Percentiles rank a stretch among this genome's conserved stretches.
These are phyloP conservation scores for Alternaria triticimaculans DNA, from an alignment of 2,329 filamentous ascomycete genomes.

Conservation along the genomic window DNA sequence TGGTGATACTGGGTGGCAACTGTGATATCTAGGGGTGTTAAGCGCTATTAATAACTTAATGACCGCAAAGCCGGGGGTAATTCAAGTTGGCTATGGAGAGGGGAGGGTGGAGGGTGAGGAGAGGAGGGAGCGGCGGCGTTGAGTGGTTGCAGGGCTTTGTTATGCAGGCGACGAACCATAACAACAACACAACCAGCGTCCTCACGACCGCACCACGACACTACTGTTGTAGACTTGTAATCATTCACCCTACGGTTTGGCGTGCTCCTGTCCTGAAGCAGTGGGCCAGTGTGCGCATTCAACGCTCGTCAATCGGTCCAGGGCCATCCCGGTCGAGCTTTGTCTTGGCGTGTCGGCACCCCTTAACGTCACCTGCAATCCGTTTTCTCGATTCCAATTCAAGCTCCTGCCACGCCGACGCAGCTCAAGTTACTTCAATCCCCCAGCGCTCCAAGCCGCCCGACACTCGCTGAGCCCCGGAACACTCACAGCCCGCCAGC, in stretches of 20 bases:
- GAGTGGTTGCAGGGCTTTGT: slow-evolving; percentile 4
- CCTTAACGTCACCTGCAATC: slow-evolving; percentile 25
- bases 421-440: neutral
- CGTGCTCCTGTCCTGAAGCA: neutral
- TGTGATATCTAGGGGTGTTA: neutral
- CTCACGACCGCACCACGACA: neutral
- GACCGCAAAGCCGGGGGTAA: neutral
- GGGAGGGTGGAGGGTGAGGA: neutral
- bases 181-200: neutral
- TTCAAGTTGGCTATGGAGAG: slow-evolving; percentile 1
- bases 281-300: slow-evolving; percentile 15
- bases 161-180: slow-evolving; percentile 7
- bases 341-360: slow-evolving; percentile 19
- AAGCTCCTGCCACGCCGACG: slow-evolving; percentile 18
- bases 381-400: slow-evolving; percentile 23
- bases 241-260: neutral
- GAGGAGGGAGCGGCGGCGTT: neutral
- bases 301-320: slow-evolving; percentile 14
- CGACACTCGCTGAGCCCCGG: slow-evolving; percentile 9
- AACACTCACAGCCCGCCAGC: slow-evolving; percentile 8
- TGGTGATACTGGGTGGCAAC: slow-evolving; percentile 4
- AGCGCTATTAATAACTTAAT: slow-evolving; percentile 15
- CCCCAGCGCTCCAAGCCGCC: slow-evolving; percentile 1
- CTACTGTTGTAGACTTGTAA: neutral
- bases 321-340: slow-evolving; percentile 17